Evolutionary conservation across 495 filamentous ascomycete species (phyloP).

Genomic region (Bathelium albidoporum): DNA sequence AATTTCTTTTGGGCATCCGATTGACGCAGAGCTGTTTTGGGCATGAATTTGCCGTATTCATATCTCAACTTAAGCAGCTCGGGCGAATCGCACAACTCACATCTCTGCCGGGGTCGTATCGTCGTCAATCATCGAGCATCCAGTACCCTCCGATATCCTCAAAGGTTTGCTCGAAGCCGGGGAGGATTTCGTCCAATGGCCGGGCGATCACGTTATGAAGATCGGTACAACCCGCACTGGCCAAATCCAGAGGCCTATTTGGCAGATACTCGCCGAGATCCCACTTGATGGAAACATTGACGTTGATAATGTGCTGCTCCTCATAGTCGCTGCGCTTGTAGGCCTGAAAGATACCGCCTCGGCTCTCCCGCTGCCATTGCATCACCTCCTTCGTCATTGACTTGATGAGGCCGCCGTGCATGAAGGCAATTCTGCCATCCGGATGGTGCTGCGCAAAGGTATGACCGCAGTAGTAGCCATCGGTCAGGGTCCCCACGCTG

Average conservation of each 20-base stretch:
- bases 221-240: constrained; percentile 9
- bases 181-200: constrained; percentile 9
- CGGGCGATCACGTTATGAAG: constrained; percentile 6
- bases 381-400: constrained; percentile 8
- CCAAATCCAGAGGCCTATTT: constrained; percentile 5
- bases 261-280: constrained; percentile 9
- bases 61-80: background rate
- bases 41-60: no score
- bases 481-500: constrained; percentile 8
- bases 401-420: constrained; percentile 14
- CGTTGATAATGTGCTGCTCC: background rate
- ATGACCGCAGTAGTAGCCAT: constrained; percentile 14
- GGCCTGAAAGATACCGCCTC: constrained; percentile 11
- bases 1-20: no score
- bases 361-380: constrained; percentile 6
- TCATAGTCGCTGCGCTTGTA: constrained; percentile 10
- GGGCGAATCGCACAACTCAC: background rate
- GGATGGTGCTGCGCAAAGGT: constrained; percentile 15
- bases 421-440: constrained; percentile 12
- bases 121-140: constrained; percentile 13
- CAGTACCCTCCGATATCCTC: constrained; percentile 15
- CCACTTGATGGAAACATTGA: constrained; percentile 12
- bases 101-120: background rate
- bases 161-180: constrained; percentile 12
- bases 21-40: no score